Conservation (phyloP, 805 yeast species). For the Priceomyces melissophilus region DNA sequence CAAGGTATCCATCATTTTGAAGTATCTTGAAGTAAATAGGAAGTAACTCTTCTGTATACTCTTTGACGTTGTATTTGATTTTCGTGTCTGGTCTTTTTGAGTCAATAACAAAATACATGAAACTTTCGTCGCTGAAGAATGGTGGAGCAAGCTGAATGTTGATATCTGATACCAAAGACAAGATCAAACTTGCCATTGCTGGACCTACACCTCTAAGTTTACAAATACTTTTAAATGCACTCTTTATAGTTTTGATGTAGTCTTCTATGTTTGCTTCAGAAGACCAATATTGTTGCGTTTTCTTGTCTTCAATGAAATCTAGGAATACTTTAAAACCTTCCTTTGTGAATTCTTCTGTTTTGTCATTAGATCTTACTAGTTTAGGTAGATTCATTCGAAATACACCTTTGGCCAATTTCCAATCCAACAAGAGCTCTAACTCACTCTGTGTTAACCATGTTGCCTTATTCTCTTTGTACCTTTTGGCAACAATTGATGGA, state of each 20-base stretch:
- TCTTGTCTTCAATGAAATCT: slow-evolving; percentile 6
- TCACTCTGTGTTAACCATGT: slow-evolving; percentile 38
- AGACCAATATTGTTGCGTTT: slow-evolving; percentile 3
- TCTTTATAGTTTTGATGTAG: slow-evolving; percentile 19
- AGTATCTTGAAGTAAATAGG: slow-evolving; percentile 17
- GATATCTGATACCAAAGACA: slow-evolving; percentile 28
- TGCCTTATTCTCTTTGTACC: slow-evolving; percentile 18
- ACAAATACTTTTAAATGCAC: slow-evolving; percentile 28
- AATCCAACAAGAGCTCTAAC: slow-evolving; percentile 41
- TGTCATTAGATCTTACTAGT: slow-evolving; percentile 34
- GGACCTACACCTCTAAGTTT: slow-evolving; percentile 48
- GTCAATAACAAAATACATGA: slow-evolving; percentile 30
- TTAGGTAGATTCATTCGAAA: slow-evolving; percentile 44
- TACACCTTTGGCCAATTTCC: slow-evolving; percentile 46
- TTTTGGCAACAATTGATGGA: slow-evolving; percentile 21
- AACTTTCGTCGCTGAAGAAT: slow-evolving; percentile 50
- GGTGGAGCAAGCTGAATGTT: slow-evolving; percentile 32
- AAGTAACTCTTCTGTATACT: slow-evolving; percentile 36
- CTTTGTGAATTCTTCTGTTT: slow-evolving; percentile 27
- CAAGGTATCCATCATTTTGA: slow-evolving; percentile 2
- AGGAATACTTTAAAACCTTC: slow-evolving; percentile 20
- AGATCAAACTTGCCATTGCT: slow-evolving; percentile 45
- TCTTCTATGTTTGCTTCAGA: slow-evolving; percentile 2
- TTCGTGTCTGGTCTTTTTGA: slow-evolving; percentile 20
- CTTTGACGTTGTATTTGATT: slow-evolving; percentile 41